Base-by-base conservation (phyloP, 1,139 yeast species). In the Pichia sp. region DNA sequence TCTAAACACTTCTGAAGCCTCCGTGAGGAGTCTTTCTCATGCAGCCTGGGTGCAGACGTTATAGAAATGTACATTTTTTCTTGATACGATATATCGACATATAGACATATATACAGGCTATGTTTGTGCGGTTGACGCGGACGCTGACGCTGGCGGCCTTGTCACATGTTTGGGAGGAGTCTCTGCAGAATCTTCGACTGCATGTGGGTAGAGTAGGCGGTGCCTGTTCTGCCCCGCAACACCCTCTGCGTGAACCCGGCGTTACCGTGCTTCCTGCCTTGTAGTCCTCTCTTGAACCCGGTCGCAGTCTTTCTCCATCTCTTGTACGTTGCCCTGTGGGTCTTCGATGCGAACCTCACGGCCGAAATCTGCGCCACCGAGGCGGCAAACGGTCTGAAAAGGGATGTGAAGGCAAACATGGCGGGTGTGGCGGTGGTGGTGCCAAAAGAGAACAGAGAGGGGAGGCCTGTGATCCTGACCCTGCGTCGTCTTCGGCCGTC, bases 261-360 rank as follows among this genome's bases (percentile, higher is more conserved):
- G 65, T 90, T 90, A 50, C 98, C 97, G 70, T 90, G 98, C 64
- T 88, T 87, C 72, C 96, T 81, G 10, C 96, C 95, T 23, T 95
- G 88, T 64, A 83, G 85, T 56, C 89, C 89, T 61, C 81, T 69
- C 58, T 76, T 73, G 66, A 76, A 84, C 23, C 73, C 77, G 23
- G 53, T 34, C 5, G 81, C 82, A n/a, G 86, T 83, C 63, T 82
- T 84, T 69, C 88, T 80, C 82, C 92, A 86, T 72, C 96, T 79
- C 68, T 87, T 88, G 50, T 92, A 90, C 8, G 95, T 87, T 7
- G 90, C 84, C 65, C 85, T 81, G 65, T 85, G 87, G 8, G 90
- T 79, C 68, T 85, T 85, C 73, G 80, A 74, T 55, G 72, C 53
- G 40, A 64, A 62, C 70, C 88, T 76, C 5, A 78, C 46, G 36